These are phyloP conservation scores for Russula lepida DNA, from an alignment of 768 basidiomycete species.

Conservation along the genomic window DNA sequence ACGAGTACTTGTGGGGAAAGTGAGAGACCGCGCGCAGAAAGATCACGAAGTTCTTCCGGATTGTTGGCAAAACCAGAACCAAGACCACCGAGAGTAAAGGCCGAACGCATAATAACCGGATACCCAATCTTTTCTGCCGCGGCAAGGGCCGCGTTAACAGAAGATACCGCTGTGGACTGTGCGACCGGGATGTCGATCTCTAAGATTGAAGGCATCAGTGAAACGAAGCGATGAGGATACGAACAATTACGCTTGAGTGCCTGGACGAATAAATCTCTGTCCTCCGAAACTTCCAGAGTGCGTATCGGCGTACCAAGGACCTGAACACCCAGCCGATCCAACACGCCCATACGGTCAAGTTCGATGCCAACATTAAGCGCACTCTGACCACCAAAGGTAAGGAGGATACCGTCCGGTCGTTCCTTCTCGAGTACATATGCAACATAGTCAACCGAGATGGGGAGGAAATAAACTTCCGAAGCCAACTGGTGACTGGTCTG, in stretches of 20 bases:
- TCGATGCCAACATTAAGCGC: slow-evolving; percentile 97
- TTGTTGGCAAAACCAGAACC: slow-evolving; percentile 97
- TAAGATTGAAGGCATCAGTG: slow-evolving; percentile 44
- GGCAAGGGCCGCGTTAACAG: slow-evolving; percentile 83
- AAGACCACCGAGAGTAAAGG: slow-evolving; percentile 96
- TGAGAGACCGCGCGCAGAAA: slow-evolving; percentile 84
- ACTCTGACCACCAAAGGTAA: slow-evolving; percentile 97
- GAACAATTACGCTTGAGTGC: slow-evolving; percentile 80
- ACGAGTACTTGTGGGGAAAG: slow-evolving; percentile 94
- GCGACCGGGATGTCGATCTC: slow-evolving; percentile 39
- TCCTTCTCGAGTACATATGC: slow-evolving; percentile 99
- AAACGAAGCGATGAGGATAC: slow-evolving; percentile 77
- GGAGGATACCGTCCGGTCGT: slow-evolving; percentile 90
- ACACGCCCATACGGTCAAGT: slow-evolving; percentile 44
- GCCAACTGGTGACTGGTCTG: slow-evolving; percentile 98
- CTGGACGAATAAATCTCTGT: slow-evolving; percentile 64
- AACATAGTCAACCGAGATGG: slow-evolving; percentile 94
- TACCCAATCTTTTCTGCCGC: slow-evolving; percentile 92
- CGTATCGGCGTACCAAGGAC: slow-evolving; percentile 91
- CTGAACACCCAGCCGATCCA: slow-evolving; percentile 76
- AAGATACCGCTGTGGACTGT: slow-evolving; percentile 93
- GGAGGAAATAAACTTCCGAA: slow-evolving; percentile 94
- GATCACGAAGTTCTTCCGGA: slow-evolving; percentile 87
- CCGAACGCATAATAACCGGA: slow-evolving; percentile 93
- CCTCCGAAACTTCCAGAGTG: slow-evolving; percentile 74